Evolutionary conservation across 176 grass and related monocot species (phyloP).

Genomic region (Oryza meyeriana): DNA sequence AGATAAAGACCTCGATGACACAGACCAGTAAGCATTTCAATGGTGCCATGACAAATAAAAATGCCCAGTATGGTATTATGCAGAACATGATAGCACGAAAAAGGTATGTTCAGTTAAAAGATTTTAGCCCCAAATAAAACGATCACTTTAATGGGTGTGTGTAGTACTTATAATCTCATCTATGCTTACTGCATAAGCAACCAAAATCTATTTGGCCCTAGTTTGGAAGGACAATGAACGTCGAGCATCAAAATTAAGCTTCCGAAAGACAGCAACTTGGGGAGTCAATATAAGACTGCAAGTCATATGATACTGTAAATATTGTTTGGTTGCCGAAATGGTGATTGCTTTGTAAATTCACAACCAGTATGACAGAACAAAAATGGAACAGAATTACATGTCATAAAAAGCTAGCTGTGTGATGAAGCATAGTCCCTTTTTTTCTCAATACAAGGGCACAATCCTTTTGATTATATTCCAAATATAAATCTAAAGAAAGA

Average conservation of each 20-base stretch:
- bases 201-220: background rate
- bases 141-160: background rate
- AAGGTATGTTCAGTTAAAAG: background rate
- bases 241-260: background rate
- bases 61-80: background rate
- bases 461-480: background rate
- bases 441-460: background rate
- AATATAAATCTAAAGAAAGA: background rate
- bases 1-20: background rate
- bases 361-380: background rate
- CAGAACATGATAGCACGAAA: background rate
- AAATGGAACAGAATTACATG: background rate
- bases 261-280: background rate
- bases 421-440: background rate
- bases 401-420: background rate
- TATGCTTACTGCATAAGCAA: background rate
- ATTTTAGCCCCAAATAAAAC: background rate
- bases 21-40: background rate
- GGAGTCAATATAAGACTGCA: background rate
- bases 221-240: background rate
- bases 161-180: background rate
- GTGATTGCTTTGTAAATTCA: background rate
- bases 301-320: background rate
- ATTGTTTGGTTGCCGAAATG: background rate
- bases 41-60: background rate